A percentile compares a stretch with the other conserved stretches of the same genome.
phyloP scores from a whole-genome alignment of 2,329 filamentous ascomycete species.

The Xylariales sp. region DNA sequence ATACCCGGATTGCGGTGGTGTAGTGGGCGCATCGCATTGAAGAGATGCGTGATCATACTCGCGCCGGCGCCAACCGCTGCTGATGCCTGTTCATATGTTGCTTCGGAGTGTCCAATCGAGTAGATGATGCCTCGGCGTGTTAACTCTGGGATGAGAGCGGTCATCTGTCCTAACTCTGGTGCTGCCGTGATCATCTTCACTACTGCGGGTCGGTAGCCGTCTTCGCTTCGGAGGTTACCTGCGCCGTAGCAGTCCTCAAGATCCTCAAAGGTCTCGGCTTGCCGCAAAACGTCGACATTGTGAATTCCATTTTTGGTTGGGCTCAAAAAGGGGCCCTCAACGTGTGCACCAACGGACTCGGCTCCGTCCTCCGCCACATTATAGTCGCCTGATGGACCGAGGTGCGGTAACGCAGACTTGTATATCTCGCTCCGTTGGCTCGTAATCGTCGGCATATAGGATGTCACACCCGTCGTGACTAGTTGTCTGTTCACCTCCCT shows the following conservation, averaged over 20 bases:
- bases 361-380: constrained; percentile 76
- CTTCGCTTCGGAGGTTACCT: constrained; percentile 67
- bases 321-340: constrained; percentile 89
- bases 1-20: constrained; percentile 92
- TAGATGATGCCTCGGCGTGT: constrained; percentile 75
- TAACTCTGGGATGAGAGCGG: constrained; percentile 74
- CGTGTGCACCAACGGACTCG: constrained; percentile 89
- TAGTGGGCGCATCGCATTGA: constrained; percentile 92
- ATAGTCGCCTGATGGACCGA: constrained; percentile 74
- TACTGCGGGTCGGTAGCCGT: constrained; percentile 53
- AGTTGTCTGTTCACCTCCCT: constrained; percentile 76
- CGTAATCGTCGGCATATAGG: constrained; percentile 86
- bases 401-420: constrained; percentile 79
- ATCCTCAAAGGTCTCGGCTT: constrained; percentile 72
- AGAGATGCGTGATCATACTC: constrained; percentile 91
- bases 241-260: constrained; percentile 78
- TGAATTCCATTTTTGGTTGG: constrained; percentile 89
- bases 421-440: constrained; percentile 86
- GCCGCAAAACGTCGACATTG: constrained; percentile 76
- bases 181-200: constrained; percentile 89
- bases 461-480: constrained; percentile 84
- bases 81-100: constrained; percentile 84
- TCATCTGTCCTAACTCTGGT: constrained; percentile 81
- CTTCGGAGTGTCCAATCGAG: constrained; percentile 87
- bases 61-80: constrained; percentile 78